Evolutionary conservation across 2,329 filamentous ascomycete species (phyloP).

Genomic region (Hypoxylon sp.): DNA sequence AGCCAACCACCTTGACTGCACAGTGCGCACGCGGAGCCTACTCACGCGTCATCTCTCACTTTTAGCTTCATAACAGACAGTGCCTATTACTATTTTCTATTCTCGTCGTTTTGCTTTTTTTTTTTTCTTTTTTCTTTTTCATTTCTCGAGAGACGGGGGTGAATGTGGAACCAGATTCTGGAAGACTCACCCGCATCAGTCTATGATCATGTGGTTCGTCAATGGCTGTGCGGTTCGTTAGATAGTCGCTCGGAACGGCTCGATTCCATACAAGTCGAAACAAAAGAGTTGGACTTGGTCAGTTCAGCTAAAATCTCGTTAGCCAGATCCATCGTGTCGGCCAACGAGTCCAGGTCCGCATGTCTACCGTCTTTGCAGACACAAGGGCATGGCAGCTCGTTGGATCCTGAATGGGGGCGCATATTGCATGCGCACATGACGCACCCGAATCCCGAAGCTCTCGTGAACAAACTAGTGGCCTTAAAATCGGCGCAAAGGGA

Average conservation of each 20-base stretch:
- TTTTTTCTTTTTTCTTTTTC: constrained; percentile 16
- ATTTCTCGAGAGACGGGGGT: constrained; percentile 24
- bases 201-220: constrained; percentile 43
- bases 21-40: constrained; percentile 27
- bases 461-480: constrained; percentile 37
- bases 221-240: constrained; percentile 19
- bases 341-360: constrained; percentile 33
- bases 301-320: constrained; percentile 27
- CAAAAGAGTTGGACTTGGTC: constrained; percentile 9
- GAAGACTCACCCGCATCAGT: constrained; percentile 41
- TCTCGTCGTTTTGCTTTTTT: too few species aligned
- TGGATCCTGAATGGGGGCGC: constrained; percentile 34
- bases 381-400: constrained; percentile 20
- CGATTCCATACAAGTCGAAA: constrained; percentile 31
- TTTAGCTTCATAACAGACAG: constrained; percentile 36
- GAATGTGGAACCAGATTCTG: constrained; percentile 35
- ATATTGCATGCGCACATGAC: constrained; percentile 37
- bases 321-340: constrained; percentile 35
- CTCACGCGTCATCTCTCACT: constrained; percentile 38
- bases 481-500: constrained; percentile 29
- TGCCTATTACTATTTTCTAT: constrained; percentile 30
- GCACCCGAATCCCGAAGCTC: constrained; percentile 28
- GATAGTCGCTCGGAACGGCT: constrained; percentile 35
- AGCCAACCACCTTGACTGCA: constrained; percentile 31
- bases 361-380: constrained; percentile 13